phyloP scores from a whole-genome alignment of 2,329 filamentous ascomycete species.

The Colletotrichum sp. region DNA sequence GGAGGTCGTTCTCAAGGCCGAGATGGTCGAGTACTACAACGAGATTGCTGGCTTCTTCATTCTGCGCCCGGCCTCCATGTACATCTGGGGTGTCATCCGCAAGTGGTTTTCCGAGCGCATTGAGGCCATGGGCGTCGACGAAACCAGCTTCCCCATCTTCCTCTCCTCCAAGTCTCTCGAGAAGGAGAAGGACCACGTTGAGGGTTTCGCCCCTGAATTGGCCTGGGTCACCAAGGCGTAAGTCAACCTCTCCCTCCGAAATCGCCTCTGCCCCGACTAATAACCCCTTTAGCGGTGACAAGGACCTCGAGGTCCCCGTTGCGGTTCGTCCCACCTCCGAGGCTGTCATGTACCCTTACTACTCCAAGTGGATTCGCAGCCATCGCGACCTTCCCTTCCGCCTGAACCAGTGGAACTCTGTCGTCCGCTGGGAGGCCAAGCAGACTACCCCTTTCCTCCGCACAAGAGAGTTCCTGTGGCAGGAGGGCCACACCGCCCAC shows the following conservation, averaged over 20 bases:
- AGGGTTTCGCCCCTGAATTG: constrained; percentile 95
- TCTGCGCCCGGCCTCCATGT: constrained; percentile 74
- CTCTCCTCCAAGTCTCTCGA: constrained; percentile 87
- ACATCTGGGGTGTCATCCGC: constrained; percentile 70
- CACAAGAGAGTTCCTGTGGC: constrained; percentile 96
- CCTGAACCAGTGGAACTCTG: constrained; percentile 97
- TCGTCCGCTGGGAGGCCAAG: constrained; percentile 95
- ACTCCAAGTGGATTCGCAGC: constrained; percentile 94
- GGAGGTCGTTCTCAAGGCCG: constrained; percentile 94
- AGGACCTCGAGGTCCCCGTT: constrained; percentile 83
- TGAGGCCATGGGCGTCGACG: constrained; percentile 89
- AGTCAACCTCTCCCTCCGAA: constrained; percentile 33
- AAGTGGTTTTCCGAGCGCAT: constrained; percentile 77
- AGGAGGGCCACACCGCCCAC: constrained; percentile 93
- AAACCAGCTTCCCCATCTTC: constrained; percentile 97
- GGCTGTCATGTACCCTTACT: constrained; percentile 94
- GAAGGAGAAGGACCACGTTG: constrained; percentile 93
- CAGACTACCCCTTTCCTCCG: constrained; percentile 86
- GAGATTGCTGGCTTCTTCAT: constrained; percentile 98
- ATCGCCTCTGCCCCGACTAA: background rate
- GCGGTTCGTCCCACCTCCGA: constrained; percentile 73
- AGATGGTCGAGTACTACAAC: constrained; percentile 95
- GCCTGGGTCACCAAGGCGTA: constrained; percentile 88
- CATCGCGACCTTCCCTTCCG: constrained; percentile 93
- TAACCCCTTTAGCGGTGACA: constrained; percentile 72